Conservation (phyloP, 106 monocot species). For the Dioscorea alata region DNA sequence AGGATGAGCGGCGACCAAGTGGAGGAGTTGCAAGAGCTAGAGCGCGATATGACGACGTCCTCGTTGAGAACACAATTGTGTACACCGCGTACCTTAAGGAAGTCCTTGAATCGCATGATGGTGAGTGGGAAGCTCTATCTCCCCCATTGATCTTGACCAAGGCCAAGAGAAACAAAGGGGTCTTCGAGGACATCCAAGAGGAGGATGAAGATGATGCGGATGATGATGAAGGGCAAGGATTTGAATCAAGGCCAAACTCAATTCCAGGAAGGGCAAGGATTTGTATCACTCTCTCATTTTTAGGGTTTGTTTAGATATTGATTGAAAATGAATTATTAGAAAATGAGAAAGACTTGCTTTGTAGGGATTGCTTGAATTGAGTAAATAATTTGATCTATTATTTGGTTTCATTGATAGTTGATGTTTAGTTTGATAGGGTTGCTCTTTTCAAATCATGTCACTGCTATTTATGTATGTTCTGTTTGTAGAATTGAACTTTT, state of each 20-base stretch:
- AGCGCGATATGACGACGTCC: conserved; percentile 38
- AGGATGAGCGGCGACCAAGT: neutral
- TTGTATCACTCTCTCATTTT: neutral
- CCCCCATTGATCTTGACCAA: conserved; percentile 24
- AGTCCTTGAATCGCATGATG: conserved; percentile 22
- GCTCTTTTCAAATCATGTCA: neutral
- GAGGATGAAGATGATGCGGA: neutral
- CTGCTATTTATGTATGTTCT: neutral
- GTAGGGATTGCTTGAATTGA: neutral
- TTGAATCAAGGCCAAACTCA: neutral
- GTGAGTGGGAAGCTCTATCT: neutral
- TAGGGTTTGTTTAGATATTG: neutral
- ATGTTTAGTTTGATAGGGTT: neutral
- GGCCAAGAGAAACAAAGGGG: neutral
- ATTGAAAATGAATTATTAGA: neutral
- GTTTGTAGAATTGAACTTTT: neutral
- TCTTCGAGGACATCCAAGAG: neutral
- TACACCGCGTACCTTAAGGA: conserved; percentile 34
- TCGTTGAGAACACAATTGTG: conserved; percentile 37
- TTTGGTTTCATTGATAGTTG: neutral
- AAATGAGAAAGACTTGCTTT: neutral
- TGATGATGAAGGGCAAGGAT: neutral
- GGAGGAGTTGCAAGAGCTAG: conserved; percentile 28
- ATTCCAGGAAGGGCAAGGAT: conserved; percentile 9
- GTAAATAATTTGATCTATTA: neutral